Base-by-base conservation (phyloP, 345 rosid genomes). In the Turnera subulata region DNA sequence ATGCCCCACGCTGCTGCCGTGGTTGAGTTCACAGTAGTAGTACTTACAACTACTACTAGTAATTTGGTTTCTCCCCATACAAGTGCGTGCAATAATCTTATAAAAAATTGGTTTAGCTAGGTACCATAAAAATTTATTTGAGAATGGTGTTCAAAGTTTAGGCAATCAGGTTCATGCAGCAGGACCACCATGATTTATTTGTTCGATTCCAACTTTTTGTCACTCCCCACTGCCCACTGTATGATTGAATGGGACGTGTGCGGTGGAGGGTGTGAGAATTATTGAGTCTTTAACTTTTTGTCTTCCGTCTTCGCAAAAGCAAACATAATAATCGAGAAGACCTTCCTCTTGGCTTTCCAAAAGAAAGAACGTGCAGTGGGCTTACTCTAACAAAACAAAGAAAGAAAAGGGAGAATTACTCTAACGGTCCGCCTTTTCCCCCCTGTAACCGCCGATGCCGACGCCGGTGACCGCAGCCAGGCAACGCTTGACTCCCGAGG, bases 401-500 rank as follows among this genome's bases (percentile, higher is more conserved):
- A n/a, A n/a, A n/a, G n/a, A n/a, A n/a, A n/a, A n/a, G n/a, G n/a
- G n/a, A n/a, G n/a, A n/a, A n/a, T n/a, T n/a, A n/a, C n/a, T n/a
- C n/a, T n/a, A n/a, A n/a, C n/a, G n/a, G n/a, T n/a, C n/a, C n/a
- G n/a, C n/a, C n/a, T n/a, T n/a, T n/a, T n/a, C n/a, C n/a, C n/a
- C n/a, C n/a, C n/a, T n/a, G n/a, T n/a, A 29, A 46, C 77, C 69
- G 78, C 67, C 75, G 71, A 86, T 84, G 90, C 91, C 86, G 50
- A 77, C 88, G 80, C 80, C 84, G 71, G 88, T 81, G 15, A 60
- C 11, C 57, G 55, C 65, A 37, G 90, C 85, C 13, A 75, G 87
- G 58, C 85, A 80, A 76, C 81, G 78, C 69, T 64, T 86, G 59
- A 83, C 90, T 1, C 85, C 80, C 0, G 94, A 82, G 47, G 78